phyloP scores from a whole-genome alignment of 768 basidiomycete species.

The Lactarius indigo region DNA sequence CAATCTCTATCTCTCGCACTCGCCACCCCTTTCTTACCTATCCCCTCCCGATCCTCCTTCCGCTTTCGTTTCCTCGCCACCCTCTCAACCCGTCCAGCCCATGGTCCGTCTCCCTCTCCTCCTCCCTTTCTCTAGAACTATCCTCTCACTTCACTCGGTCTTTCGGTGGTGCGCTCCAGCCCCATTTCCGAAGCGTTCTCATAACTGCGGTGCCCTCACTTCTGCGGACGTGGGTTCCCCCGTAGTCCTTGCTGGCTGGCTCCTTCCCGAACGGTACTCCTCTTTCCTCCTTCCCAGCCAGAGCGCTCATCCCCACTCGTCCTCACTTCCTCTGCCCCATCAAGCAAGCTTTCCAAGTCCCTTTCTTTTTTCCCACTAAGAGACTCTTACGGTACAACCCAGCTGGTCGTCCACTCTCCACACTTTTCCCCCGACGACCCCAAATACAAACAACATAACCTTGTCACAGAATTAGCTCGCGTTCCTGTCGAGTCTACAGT shows the following conservation, averaged over 20 bases:
- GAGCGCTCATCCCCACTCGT: conserved; percentile 5
- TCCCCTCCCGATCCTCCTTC: not conserved
- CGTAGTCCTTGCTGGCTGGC: conserved; percentile 79
- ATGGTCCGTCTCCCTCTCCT: not conserved
- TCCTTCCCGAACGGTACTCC: conserved; percentile 76
- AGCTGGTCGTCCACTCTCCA: conserved; percentile 61
- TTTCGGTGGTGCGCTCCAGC: conserved; percentile 22
- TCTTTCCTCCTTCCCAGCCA: conserved; percentile 19
- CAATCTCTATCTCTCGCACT: not conserved
- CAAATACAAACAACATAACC: conserved; percentile 24
- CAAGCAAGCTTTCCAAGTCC: conserved; percentile 61
- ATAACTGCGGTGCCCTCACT: conserved; percentile 29
- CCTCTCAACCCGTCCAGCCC: not conserved
- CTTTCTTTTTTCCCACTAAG: conserved; percentile 86
- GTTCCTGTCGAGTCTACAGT: conserved; percentile 79
- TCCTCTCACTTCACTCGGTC: conserved; percentile 16
- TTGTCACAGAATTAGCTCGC: conserved; percentile 46
- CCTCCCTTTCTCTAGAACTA: not conserved
- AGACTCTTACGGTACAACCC: conserved; percentile 72
- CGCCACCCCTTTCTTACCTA: not conserved
- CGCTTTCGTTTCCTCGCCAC: not conserved
- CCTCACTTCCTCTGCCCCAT: conserved; percentile 34
- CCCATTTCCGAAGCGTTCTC: conserved; percentile 29
- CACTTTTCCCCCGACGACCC: conserved; percentile 18
- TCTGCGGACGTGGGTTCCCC: conserved; percentile 23